Conservation (phyloP, 164 flowering plant species). For the Euptelea pleiosperma region DNA sequence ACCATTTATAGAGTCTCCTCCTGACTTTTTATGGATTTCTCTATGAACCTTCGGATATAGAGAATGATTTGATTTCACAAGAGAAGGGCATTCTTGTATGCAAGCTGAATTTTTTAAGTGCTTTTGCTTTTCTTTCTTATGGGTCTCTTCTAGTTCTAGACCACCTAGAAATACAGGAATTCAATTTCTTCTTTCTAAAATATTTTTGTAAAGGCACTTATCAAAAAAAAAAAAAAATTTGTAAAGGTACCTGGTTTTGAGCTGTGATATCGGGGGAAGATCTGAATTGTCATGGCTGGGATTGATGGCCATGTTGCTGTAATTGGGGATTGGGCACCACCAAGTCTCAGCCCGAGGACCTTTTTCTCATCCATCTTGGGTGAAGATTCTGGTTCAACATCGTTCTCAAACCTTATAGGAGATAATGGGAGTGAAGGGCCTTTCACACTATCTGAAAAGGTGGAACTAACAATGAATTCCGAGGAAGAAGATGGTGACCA, state of each 20-base stretch:
- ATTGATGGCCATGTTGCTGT: conserved; percentile 57
- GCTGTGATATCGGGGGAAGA: conserved; percentile 3
- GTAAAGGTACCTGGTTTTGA: neutral
- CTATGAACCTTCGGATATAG: neutral
- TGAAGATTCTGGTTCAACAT: conserved; percentile 37
- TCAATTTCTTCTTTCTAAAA: neutral
- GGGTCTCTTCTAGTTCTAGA: no score
- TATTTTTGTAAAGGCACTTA: neutral
- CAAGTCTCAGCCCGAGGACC: conserved; percentile 53
- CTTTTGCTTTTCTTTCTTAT: no score
- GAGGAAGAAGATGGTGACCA: conserved; percentile 24
- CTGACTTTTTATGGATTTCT: neutral
- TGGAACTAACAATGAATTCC: conserved; percentile 8
- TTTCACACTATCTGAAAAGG: conserved; percentile 22
- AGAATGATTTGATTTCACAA: neutral
- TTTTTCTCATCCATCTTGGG: conserved; percentile 41
- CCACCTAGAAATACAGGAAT: no score
- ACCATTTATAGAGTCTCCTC: no score
- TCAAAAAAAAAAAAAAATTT: no score
- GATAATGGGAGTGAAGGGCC: conserved; percentile 25
- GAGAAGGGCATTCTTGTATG: no score
- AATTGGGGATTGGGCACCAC: conserved; percentile 71
- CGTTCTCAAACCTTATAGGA: conserved; percentile 22
- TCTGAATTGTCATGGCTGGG: conserved; percentile 39
- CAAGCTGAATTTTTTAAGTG: no score